Evolutionary conservation across 2,329 filamentous ascomycete species (phyloP).

Genomic region (Alternaria ventricosa): DNA sequence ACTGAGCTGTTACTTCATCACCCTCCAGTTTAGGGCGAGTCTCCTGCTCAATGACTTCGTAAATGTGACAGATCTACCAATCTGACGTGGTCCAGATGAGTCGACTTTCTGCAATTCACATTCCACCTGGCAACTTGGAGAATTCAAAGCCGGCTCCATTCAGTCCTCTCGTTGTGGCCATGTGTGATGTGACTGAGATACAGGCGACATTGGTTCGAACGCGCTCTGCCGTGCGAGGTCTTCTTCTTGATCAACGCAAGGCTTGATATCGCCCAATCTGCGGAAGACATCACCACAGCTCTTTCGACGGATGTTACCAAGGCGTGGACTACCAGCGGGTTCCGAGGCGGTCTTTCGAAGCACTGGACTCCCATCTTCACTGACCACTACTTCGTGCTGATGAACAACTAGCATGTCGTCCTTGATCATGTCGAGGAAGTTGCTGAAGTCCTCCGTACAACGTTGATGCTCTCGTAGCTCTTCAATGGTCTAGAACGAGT

Average conservation of each 20-base stretch:
- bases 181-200: not conserved
- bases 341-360: not conserved
- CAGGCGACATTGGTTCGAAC: not conserved
- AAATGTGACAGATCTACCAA: not conserved
- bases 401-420: slow-evolving; percentile 2
- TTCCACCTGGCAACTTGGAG: not conserved
- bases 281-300: slow-evolving; percentile 1
- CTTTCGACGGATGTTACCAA: not conserved
- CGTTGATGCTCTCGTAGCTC: not conserved
- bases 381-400: not conserved
- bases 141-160: not conserved
- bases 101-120: not conserved
- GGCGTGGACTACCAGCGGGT: not conserved
- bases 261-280: not conserved
- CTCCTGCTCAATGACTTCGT: not conserved
- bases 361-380: not conserved
- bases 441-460: not conserved
- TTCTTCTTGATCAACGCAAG: not conserved
- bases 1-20: not conserved
- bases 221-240: not conserved
- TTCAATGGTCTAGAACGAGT: not conserved
- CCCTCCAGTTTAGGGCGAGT: not conserved
- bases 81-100: not conserved
- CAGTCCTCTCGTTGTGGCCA: not conserved
- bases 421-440: not conserved